Conservation (phyloP, 2,329 filamentous ascomycete genomes). For the Aspergillus pseudotamarii region DNA sequence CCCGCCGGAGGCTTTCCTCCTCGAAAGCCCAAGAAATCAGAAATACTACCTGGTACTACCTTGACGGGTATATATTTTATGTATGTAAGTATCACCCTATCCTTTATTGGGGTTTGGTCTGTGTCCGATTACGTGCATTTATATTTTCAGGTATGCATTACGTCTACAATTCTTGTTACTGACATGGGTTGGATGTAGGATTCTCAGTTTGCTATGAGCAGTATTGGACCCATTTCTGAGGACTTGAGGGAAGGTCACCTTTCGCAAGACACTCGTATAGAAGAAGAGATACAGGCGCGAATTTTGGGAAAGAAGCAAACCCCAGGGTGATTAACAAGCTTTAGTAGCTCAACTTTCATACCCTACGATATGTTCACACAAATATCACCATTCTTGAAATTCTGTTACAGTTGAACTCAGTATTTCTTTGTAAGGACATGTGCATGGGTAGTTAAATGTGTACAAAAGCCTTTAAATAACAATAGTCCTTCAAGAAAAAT, state of each 20-base stretch:
- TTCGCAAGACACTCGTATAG: neutral
- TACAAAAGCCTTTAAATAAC: neutral
- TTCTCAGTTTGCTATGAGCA: neutral
- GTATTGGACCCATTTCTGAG: neutral
- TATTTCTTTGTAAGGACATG: neutral
- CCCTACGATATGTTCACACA: neutral
- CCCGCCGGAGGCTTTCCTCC: slow-evolving; percentile 14
- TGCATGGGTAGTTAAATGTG: neutral
- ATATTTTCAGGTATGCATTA: neutral
- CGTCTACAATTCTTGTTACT: neutral
- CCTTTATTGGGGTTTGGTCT: neutral
- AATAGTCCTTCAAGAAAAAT: neutral
- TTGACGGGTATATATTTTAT: slow-evolving; percentile 26
- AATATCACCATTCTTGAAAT: too few relatives aligned
- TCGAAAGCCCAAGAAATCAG: slow-evolving; percentile 12
- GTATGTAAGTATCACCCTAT: slow-evolving; percentile 17
- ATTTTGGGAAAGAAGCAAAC: neutral
- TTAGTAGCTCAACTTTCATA: neutral
- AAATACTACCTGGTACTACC: slow-evolving; percentile 17
- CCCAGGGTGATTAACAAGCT: neutral
- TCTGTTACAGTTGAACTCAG: neutral
- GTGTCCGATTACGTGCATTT: neutral
- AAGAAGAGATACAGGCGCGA: neutral
- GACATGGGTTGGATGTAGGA: neutral
- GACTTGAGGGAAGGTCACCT: neutral